Base-by-base conservation (phyloP, 2,329 filamentous ascomycete species). In the Sporothrix humicola region DNA sequence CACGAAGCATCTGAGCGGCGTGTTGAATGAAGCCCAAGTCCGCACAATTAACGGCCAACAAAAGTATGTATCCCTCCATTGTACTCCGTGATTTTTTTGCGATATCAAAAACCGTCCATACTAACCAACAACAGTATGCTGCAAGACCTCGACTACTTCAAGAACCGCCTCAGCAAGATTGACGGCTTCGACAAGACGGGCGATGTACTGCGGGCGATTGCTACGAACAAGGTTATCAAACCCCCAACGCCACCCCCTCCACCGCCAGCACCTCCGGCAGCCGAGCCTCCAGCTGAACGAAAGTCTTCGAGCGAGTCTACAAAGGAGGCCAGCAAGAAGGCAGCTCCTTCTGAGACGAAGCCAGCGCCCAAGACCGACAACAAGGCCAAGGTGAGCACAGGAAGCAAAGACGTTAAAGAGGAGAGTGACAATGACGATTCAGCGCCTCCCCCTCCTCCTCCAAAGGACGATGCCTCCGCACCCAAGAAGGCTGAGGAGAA, bases 161-260 rank as follows among this genome's bases (percentile, higher is more conserved):
- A 90, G 68, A 83, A 86, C 0, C 91, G 90, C 77, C 86, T 97
- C 7, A 87, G 89, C 77, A 94, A 93, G 79, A 88, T 97, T 54
- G 91, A 96, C 71, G 94, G 93, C 1, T 93, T 93, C 74, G 91
- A 88, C 10, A 91, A 94, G 76, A 85, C 93, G 2, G 93, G 92
- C 44, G 87, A 91, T 50, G 87, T 90, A 75, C 85, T 98, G 5
- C 82, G 90, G 13, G 87, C 88, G 23, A 87, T 93, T 56, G 85
- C 92, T 72, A 87, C 87, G 73, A 83, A 85, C 13, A 95, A 93
- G 81, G 81, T 84, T 42, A 81, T 85, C 71, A 79, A 79, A 70
- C 69, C 72, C 9, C 66, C 73, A 2, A 59, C 72, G 50, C 72
- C 71, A 17, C 71, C 71, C 17, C 71, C 61, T 7, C 71, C 69